Evolutionary conservation across 129 eudicot genomes (phyloP).

Genomic region (Escallonia herrerae): DNA sequence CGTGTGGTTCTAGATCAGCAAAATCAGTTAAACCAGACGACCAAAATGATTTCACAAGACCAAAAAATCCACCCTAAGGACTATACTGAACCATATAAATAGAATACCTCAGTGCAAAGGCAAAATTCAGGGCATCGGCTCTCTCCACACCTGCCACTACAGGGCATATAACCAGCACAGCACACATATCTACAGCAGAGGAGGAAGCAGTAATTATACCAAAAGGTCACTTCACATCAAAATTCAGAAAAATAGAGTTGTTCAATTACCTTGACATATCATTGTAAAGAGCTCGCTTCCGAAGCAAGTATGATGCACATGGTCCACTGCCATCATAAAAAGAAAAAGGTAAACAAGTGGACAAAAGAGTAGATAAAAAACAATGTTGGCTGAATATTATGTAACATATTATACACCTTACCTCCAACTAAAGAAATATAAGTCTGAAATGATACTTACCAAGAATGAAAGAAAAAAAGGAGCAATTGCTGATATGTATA

Average conservation of each 20-base stretch:
- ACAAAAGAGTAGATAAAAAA: slow-evolving; percentile 1
- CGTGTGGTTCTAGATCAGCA: too few relatives aligned
- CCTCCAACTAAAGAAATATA: too few relatives aligned
- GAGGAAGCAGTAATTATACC: slow-evolving; percentile 3
- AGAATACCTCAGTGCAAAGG: slow-evolving; percentile 87
- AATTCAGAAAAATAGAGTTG: not conserved
- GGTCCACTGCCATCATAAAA: slow-evolving; percentile 53
- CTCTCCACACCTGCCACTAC: slow-evolving; percentile 99
- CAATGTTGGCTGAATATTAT: too few relatives aligned
- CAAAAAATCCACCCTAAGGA: not conserved
- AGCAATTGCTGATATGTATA: too few relatives aligned
- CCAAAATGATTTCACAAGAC: too few relatives aligned
- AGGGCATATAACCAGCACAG: slow-evolving; percentile 96
- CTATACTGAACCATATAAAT: not conserved
- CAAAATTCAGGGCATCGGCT: slow-evolving; percentile 90
- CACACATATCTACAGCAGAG: slow-evolving; percentile 61
- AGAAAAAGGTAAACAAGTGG: slow-evolving; percentile 1
- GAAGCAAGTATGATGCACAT: slow-evolving; percentile 86
- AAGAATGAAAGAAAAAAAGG: not conserved
- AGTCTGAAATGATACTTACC: not conserved
- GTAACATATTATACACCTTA: too few relatives aligned
- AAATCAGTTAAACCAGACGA: too few relatives aligned
- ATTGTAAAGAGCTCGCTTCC: slow-evolving; percentile 90
- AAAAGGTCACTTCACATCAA: not conserved
- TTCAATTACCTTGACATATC: slow-evolving; percentile 83